Evolutionary conservation across 2,329 filamentous ascomycete genomes (phyloP), one percentile per base, ranked within the genome.

Genomic region (Cytospora piceae): DNA sequence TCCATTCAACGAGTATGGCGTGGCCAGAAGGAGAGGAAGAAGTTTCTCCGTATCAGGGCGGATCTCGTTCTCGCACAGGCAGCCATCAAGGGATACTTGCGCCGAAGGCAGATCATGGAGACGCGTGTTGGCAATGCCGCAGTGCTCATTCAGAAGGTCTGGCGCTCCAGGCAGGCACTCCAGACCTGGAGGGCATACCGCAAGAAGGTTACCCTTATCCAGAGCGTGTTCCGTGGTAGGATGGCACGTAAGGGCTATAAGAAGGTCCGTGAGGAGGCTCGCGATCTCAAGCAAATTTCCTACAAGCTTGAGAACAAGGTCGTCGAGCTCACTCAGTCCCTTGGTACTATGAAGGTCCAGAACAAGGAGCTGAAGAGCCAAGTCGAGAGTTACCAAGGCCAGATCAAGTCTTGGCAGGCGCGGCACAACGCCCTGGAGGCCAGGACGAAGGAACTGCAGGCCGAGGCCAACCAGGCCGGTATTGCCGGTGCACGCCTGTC

Each of bases 281-380:
- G 95, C 75, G 96, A 99, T 82, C 87, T 99, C 77, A 98, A 98
- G 84, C 94, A 98, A 79, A 99, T 99, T 72, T 98, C 95, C 2
- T 99, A 99, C 84, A 98, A 97, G 83, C 83, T 99, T 73, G 95
- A 99, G 79, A 98, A 99, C 85, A 99, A 99, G 87, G 95, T 99
- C 69, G 93, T 99, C 69, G 95, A 99, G 81, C 86, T 99, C 74
- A 99, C 95, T 1, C 95, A 99, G 78, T 92, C 90, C 58, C 80
- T 99, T 72, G 94, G 95, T 70, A 90, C 93, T 12, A 90, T 97
- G 85, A 97, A 96, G 82, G 87, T 90, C 69, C 92, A 97, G 80
- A 99, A 99, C 86, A 97, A 96, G 83, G 86, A 87, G 66, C 85
- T 99, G 68, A 84, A 91, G 72, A 89, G 87, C 42, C 94, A 98